Evolutionary conservation across 179 eudicot species (phyloP), one percentile per base, ranked within the genome.

Genomic region (Patellifolia procumbens): DNA sequence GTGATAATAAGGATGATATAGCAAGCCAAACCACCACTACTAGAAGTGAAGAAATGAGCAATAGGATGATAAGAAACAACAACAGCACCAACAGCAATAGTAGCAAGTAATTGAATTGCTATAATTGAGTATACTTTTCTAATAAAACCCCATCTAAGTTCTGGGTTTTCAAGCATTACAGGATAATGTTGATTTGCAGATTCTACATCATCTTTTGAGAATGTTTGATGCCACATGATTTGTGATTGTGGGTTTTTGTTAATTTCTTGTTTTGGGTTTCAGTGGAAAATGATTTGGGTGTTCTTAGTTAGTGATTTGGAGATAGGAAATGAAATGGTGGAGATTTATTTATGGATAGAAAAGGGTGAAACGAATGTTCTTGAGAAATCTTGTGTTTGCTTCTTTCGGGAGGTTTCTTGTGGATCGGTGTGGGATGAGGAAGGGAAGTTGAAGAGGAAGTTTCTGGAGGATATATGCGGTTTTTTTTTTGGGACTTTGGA

Each of bases 91-190:
- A 95, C 99, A 7, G 84, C 89, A 8, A 86, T 73, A 28, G 98
- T 95, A 52, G 86, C 83, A 13, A 93, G 81, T 76, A 95, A 72
- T 48, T 95, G 99, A 0, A 93, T 20, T 15, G 94, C 78, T 4
- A 95, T 74, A 8, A 95, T 91, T 0, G 92, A 85, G 72, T 95
- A 95, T 0, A 93, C 85, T 83, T 95, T 95, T 64, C 98, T 83
- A 3, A 95, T 91, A 62, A 95, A 95, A 6, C 89, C 78, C 99
- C 97, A 92, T 58, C 97, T 79, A 29, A 91, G 83, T 32, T 84
- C 80, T 17, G 96, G 92, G 35, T 39, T 75, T 61, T 92, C 96
- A 43, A 83, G 28, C 91, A 87, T 88, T 68, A 76, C 81, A 59
- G 96, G 97, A 68, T 92, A 92, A 32, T 90, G 75, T 66, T 75